Percentiles rank a stretch among this genome's conserved stretches.
Conservation (phyloP, 2,329 filamentous ascomycete genomes). For the Aspergillus phoenicis region DNA sequence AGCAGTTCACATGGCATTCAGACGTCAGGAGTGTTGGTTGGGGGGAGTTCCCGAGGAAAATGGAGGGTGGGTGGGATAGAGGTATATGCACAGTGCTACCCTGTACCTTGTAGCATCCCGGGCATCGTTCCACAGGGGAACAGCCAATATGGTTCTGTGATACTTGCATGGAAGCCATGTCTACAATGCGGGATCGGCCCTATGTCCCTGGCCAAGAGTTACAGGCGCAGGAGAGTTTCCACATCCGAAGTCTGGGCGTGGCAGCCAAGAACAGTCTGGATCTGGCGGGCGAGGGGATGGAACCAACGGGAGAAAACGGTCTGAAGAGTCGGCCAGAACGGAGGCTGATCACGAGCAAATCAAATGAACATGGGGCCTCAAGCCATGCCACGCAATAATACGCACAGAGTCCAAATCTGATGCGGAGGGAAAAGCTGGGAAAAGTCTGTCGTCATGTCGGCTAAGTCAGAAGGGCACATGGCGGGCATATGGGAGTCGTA, state of each 20-base stretch:
- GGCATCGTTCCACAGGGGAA: slow-evolving; percentile 1
- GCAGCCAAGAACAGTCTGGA: slow-evolving; percentile 4
- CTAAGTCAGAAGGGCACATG: not conserved
- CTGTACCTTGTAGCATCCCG: not conserved
- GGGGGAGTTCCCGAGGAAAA: not conserved
- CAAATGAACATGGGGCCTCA: not conserved
- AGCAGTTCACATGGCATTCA: not conserved
- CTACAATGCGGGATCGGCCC: not conserved
- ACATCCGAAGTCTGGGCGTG: slow-evolving; percentile 8
- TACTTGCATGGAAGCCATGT: slow-evolving; percentile 6
- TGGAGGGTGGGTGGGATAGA: not conserved
- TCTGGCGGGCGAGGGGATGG: not conserved
- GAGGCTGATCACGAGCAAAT: too few relatives aligned
- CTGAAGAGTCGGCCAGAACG: too few relatives aligned
- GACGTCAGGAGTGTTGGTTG: not conserved
- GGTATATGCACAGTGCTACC: not conserved
- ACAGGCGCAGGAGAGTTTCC: slow-evolving; percentile 7
- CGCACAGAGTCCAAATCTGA: not conserved
- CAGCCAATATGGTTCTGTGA: not conserved
- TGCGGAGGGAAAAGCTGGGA: not conserved
- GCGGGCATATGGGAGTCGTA: not conserved
- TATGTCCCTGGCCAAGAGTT: slow-evolving; percentile 6
- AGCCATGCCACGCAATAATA: not conserved
- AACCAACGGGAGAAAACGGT: slow-evolving; percentile 5
- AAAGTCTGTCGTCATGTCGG: not conserved